Conservation (phyloP, 164 flowering plant genomes). For the Platanus orientalis region DNA sequence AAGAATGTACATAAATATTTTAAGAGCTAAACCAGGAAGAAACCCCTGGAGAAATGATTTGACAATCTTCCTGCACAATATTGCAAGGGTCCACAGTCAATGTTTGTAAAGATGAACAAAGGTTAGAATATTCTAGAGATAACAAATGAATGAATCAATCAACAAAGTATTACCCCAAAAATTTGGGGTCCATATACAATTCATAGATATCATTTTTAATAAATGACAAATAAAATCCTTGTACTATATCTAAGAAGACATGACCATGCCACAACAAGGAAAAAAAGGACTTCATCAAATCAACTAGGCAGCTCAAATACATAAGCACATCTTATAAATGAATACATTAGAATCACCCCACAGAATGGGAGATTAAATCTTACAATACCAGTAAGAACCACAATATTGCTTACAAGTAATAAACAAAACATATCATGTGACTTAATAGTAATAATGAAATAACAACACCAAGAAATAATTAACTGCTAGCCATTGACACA, state of each 20-base stretch:
- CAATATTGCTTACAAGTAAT: too few relatives aligned
- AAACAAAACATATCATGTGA: too few relatives aligned
- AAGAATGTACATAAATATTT: conserved; percentile 74
- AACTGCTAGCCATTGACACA: too few relatives aligned
- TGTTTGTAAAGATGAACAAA: neutral
- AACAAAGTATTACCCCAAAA: too few relatives aligned
- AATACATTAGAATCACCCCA: too few relatives aligned
- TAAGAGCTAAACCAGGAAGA: conserved; percentile 93
- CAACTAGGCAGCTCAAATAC: neutral
- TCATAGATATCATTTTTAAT: too few relatives aligned
- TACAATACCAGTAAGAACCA: too few relatives aligned
- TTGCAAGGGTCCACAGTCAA: conserved; percentile 4
- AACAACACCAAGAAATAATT: too few relatives aligned
- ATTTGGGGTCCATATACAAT: too few relatives aligned
- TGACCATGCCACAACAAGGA: neutral
- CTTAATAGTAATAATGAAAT: too few relatives aligned
- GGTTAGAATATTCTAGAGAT: neutral
- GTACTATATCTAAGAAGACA: neutral
- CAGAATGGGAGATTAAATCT: neutral
- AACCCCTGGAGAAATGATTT: conserved; percentile 97
- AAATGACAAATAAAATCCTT: neutral
- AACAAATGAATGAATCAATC: too few relatives aligned
- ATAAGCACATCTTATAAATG: neutral
- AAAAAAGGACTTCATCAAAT: neutral
- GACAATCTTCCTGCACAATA: conserved; percentile 65